Conservation (phyloP, 2,329 filamentous ascomycete genomes). For the Alternaria burnsii region DNA sequence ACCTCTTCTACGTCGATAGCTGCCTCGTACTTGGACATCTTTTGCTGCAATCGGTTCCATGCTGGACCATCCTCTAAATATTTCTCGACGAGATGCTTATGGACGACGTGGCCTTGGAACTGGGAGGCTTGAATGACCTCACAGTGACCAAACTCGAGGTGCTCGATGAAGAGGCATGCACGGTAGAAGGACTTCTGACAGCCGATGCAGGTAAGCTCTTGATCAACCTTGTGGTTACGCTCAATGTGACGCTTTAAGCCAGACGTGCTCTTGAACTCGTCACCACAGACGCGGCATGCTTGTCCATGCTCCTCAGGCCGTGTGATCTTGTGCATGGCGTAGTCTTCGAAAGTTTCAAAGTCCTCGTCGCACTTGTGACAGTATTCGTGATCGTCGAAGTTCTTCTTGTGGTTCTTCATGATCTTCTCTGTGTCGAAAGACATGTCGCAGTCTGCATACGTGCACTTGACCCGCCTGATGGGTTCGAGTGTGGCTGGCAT, state of each 20-base stretch:
- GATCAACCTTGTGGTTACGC: conserved; percentile 57
- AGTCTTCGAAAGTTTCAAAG: conserved; percentile 55
- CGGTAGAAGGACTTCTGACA: conserved; percentile 59
- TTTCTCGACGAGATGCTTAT: conserved; percentile 58
- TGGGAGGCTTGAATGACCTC: conserved; percentile 51
- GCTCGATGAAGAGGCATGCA: conserved; percentile 60
- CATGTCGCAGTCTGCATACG: conserved; percentile 56
- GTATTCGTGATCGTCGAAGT: conserved; percentile 55
- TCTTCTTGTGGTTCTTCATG: conserved; percentile 62
- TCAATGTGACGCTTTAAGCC: conserved; percentile 63
- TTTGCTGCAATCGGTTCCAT: conserved; percentile 37
- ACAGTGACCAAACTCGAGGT: conserved; percentile 65
- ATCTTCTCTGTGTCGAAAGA: conserved; percentile 56
- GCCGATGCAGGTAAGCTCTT: conserved; percentile 62
- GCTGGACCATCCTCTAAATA: conserved; percentile 32
- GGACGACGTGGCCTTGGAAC: conserved; percentile 60
- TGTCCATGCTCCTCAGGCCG: conserved; percentile 55
- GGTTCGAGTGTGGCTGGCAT: conserved; percentile 40
- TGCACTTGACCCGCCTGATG: conserved; percentile 50
- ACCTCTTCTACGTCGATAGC: conserved; percentile 40
- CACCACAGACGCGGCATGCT: conserved; percentile 65
- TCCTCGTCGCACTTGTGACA: conserved; percentile 57
- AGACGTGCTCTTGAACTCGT: conserved; percentile 63
- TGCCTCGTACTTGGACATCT: conserved; percentile 40
- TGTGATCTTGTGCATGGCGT: conserved; percentile 58